Evolutionary conservation across 768 basidiomycete genomes (phyloP).

Genomic region (Agaricus sinodeliciosus): DNA sequence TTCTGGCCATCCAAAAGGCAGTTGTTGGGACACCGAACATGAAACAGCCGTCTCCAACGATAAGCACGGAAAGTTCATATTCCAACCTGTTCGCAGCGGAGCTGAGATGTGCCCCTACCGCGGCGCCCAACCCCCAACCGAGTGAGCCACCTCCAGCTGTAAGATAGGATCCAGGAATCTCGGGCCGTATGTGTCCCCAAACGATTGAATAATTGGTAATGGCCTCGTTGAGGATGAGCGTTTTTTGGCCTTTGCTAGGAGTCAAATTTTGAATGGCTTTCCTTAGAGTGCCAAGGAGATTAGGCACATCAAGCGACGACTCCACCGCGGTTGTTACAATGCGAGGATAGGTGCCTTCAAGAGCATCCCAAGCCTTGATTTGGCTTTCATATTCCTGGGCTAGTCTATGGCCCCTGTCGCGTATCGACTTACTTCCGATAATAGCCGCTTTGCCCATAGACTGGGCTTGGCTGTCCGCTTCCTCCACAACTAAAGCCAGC

Average conservation of each 20-base stretch:
- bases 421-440: constrained; percentile 10
- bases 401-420: constrained; percentile 6
- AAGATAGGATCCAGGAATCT: constrained; percentile 42
- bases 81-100: constrained; percentile 20
- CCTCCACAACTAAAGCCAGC: constrained; percentile 30
- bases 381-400: not conserved
- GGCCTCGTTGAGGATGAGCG: constrained; percentile 55
- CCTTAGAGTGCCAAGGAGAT: constrained; percentile 44
- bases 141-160: constrained; percentile 59
- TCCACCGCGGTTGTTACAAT: not conserved
- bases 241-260: constrained; percentile 27
- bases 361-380: not conserved
- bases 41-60: constrained; percentile 69
- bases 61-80: constrained; percentile 47
- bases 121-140: constrained; percentile 63
- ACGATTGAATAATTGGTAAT: constrained; percentile 49
- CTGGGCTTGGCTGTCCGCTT: constrained; percentile 17
- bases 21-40: constrained; percentile 62
- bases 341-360: not conserved
- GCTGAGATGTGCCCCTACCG: constrained; percentile 52
- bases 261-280: constrained; percentile 31
- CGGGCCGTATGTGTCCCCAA: constrained; percentile 55
- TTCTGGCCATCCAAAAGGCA: constrained; percentile 67
- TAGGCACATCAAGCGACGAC: constrained; percentile 32
- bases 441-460: constrained; percentile 18